phyloP scores from a whole-genome alignment of 1,284 basidiomycete species.

The Puccinia horiana region DNA sequence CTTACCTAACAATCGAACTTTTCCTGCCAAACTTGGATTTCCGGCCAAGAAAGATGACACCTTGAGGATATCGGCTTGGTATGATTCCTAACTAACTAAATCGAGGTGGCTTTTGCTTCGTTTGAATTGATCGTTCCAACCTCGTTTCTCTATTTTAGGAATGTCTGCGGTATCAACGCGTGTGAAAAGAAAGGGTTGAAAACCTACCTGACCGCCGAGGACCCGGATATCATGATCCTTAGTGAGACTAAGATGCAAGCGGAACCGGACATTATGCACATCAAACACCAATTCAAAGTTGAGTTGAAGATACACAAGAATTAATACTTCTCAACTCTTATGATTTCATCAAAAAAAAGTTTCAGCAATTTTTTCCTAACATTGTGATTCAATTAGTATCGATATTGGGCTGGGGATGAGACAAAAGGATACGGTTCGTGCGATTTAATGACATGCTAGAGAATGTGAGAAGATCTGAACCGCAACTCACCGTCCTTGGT shows the following conservation, averaged over 20 bases:
- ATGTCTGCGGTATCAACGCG: conserved; percentile 43
- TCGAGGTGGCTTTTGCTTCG: no score
- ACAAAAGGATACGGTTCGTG: conserved; percentile 46
- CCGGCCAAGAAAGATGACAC: neutral
- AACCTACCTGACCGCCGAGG: conserved; percentile 39
- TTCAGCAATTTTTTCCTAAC: neutral
- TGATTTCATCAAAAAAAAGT: no score
- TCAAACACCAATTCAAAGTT: conserved; percentile 40
- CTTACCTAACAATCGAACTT: conserved; percentile 25
- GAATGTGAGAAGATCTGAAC: neutral
- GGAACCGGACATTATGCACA: conserved; percentile 37
- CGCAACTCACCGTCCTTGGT: neutral
- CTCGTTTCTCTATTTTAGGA: neutral
- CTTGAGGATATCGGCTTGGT: conserved; percentile 37
- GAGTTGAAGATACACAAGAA: no score
- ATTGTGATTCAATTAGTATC: conserved; percentile 18
- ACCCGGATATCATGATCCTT: conserved; percentile 45
- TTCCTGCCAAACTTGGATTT: conserved; percentile 32
- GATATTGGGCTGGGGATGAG: conserved; percentile 44
- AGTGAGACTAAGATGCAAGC: conserved; percentile 46
- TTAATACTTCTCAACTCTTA: no score
- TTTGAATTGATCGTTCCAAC: neutral
- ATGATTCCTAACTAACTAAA: neutral
- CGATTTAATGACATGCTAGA: neutral
- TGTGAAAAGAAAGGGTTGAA: conserved; percentile 46